Conservation (phyloP, 768 basidiomycete species). For the Chalciporus piperatus region DNA sequence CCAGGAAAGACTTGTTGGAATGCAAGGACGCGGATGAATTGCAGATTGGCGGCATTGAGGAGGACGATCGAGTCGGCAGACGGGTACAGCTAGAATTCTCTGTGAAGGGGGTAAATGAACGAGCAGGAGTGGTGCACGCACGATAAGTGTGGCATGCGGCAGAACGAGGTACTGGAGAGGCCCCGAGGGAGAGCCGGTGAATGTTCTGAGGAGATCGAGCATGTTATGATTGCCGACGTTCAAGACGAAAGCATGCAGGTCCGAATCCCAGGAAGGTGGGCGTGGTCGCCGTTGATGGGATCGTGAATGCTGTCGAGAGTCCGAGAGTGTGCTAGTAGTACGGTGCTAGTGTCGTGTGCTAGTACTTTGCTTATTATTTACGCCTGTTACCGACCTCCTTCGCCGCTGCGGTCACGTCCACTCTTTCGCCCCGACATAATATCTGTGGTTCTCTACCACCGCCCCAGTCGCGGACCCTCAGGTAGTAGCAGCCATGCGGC, state of each 20-base stretch:
- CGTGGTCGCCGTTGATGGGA: not conserved
- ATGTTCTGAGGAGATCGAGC: slow-evolving; percentile 47
- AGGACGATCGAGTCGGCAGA: slow-evolving; percentile 69
- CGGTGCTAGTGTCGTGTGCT: not conserved
- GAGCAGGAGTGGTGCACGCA: slow-evolving; percentile 33
- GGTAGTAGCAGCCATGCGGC: slow-evolving; percentile 28
- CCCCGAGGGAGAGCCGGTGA: slow-evolving; percentile 50
- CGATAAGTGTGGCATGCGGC: slow-evolving; percentile 55
- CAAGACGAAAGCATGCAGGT: slow-evolving; percentile 46
- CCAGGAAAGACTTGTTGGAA: slow-evolving; percentile 82
- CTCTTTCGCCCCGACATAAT: not conserved
- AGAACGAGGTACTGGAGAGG: slow-evolving; percentile 58
- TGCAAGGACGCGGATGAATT: slow-evolving; percentile 65
- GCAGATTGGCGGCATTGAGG: slow-evolving; percentile 65
- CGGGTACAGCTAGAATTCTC: slow-evolving; percentile 56
- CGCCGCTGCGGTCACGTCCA: too few species aligned
- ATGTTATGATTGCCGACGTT: slow-evolving; percentile 27
- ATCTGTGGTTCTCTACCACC: not conserved
- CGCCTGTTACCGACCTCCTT: too few species aligned
- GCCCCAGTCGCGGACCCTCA: not conserved
- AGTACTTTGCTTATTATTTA: slow-evolving; percentile 12
- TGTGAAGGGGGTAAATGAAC: slow-evolving; percentile 1
- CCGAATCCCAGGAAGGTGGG: too few species aligned
- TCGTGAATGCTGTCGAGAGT: not conserved
- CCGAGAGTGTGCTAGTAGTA: too few species aligned